Conservation (phyloP, 2,329 filamentous ascomycete genomes). For the Cladosporium sp. region DNA sequence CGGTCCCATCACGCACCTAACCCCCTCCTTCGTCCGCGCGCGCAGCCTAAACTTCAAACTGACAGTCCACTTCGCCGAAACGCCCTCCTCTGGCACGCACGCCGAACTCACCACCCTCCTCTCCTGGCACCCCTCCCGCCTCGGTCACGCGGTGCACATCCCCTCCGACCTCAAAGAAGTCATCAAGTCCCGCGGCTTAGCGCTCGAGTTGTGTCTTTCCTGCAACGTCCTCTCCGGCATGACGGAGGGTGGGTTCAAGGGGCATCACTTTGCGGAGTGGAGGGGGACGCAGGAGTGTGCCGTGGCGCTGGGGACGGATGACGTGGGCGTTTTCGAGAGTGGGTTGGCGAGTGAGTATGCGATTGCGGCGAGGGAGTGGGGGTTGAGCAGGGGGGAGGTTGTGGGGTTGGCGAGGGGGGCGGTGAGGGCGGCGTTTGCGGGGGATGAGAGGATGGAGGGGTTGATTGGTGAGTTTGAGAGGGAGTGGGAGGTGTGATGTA, state of each 20-base stretch:
- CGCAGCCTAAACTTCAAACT: constrained; percentile 53
- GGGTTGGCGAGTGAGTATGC: constrained; percentile 72
- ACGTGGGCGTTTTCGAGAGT: constrained; percentile 77
- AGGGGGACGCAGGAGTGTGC: constrained; percentile 51
- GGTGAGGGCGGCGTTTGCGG: constrained; percentile 64
- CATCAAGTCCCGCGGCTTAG: constrained; percentile 53
- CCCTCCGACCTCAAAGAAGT: constrained; percentile 55
- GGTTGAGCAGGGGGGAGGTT: constrained; percentile 46
- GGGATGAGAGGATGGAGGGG: constrained; percentile 56
- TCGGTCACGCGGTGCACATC: constrained; percentile 78
- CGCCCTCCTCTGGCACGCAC: constrained; percentile 51
- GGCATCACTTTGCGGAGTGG: constrained; percentile 79
- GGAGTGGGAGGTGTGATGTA: too few relatives aligned
- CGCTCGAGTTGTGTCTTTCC: constrained; percentile 72
- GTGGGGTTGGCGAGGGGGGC: constrained; percentile 57
- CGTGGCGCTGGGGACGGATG: constrained; percentile 75
- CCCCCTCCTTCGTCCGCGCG: constrained; percentile 55
- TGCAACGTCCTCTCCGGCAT: constrained; percentile 77
- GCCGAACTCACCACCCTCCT: constrained; percentile 63
- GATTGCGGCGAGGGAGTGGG: constrained; percentile 68
- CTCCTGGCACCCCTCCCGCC: constrained; percentile 60
- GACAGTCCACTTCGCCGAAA: constrained; percentile 80
- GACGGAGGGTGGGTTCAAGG: constrained; percentile 59
- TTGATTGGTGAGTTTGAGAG: constrained; percentile 32
- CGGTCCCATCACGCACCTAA: constrained; percentile 59